A percentile compares a stretch with the other conserved stretches of the same genome.
phyloP scores from a whole-genome alignment of 768 basidiomycete genomes.

The Boletellus ananiceps region DNA sequence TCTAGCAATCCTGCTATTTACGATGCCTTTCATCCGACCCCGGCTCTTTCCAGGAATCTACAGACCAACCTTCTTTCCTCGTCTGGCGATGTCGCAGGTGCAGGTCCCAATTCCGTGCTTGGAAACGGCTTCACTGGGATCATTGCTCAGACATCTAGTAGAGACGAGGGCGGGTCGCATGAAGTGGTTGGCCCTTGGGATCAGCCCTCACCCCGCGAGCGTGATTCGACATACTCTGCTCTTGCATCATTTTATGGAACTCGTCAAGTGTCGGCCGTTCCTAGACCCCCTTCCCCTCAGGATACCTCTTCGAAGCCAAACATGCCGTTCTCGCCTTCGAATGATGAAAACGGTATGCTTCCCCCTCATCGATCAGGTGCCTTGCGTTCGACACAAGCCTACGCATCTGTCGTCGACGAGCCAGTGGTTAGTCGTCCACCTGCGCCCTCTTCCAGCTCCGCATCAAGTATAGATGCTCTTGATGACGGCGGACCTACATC shows the following conservation, averaged over 20 bases:
- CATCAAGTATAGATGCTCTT: conserved; percentile 44
- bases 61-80: conserved; percentile 24
- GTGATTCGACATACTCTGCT: conserved; percentile 21
- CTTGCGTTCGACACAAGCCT: conserved; percentile 25
- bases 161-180: conserved; percentile 23
- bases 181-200: conserved; percentile 33
- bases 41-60: conserved; percentile 24
- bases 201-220: conserved; percentile 31
- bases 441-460: conserved; percentile 34
- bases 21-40: conserved; percentile 75
- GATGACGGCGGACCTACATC: conserved; percentile 25
- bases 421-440: conserved; percentile 27
- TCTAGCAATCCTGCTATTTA: conserved; percentile 49
- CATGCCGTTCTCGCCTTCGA: conserved; percentile 21
- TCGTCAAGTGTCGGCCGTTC: conserved; percentile 22
- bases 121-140: conserved; percentile 24
- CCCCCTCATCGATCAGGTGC: conserved; percentile 28
- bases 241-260: conserved; percentile 27
- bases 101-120: conserved; percentile 18
- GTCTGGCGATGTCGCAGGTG: conserved; percentile 13
- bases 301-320: conserved; percentile 22
- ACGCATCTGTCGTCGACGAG: conserved; percentile 24
- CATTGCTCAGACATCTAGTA: conserved; percentile 22
- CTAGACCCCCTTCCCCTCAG: conserved; percentile 26
- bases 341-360: conserved; percentile 32